Base-by-base conservation (phyloP, 1,139 yeast species). In the Sugiyamaella xylanicola region DNA sequence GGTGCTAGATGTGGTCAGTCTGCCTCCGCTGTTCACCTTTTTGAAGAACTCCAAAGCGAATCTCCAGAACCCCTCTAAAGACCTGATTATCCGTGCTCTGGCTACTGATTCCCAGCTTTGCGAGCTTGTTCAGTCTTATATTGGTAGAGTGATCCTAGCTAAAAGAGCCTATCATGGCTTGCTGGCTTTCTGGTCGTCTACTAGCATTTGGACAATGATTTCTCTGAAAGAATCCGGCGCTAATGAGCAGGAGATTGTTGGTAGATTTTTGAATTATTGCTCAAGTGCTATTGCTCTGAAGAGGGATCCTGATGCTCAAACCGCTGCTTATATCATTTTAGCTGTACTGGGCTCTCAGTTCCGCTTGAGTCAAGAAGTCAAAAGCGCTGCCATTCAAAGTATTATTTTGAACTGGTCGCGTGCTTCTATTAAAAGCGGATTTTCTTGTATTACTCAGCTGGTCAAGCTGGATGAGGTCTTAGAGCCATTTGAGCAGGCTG, bases 281-380 rank as follows among this genome's bases (percentile, higher is more conserved):
- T 69, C 77, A 8, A 66, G 63, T 32, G 63, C 68, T 2, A 54
- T 75, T 15, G 59, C 68, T 1, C 60, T 65, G 41, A 61, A 60
- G 39, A 61, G 63, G 48, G 77, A 79, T 32, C 75, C 80, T 39
- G 96, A 90, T 65, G 79, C 86, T 51, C 95, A 86, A 68, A 79
- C 89, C 61, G 86, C 97, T 29, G 90, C 93, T 2, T 93, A 87
- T 68, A 87, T 96, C 54, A 76, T 91, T 13, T 69, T 92, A 36
- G 82, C 95, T 0, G 97, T 93, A 1, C 75, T 92, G 53, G 81
- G 87, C 2, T 79, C 95, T 1, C 84, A 93, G 51, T 78, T 85
- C 46, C 86, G 90, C 7, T 77, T 93, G 55, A 79, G 86, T 7
- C 73, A 77, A 52, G 84, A 81, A 7, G 80, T 92, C 27, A 76